phyloP scores from a whole-genome alignment of 177 flowering plant genomes.

The Tripterygium wilfordii region DNA sequence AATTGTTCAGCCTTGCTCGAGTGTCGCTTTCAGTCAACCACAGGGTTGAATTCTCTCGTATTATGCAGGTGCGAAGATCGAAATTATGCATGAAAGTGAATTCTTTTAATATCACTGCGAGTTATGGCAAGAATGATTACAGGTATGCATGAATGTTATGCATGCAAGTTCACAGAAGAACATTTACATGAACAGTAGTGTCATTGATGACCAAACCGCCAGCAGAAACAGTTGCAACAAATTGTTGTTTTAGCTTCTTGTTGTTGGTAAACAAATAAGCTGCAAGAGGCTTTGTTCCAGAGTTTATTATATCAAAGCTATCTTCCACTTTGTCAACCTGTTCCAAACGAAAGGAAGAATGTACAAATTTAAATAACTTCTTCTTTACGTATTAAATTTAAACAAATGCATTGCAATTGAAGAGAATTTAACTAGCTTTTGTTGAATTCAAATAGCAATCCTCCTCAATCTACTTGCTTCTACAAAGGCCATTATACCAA shows the following conservation, averaged over 20 bases:
- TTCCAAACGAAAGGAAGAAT: conserved; percentile 5
- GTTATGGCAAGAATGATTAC: conserved; percentile 8
- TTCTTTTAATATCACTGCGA: not conserved
- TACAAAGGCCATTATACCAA: too few relatives aligned
- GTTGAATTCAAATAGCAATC: too few relatives aligned
- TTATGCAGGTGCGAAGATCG: not conserved
- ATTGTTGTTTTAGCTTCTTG: conserved; percentile 61
- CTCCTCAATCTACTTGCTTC: too few relatives aligned
- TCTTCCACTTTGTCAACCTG: conserved; percentile 82
- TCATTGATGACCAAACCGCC: conserved; percentile 87
- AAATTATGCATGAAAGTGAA: not conserved
- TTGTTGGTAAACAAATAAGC: conserved; percentile 79
- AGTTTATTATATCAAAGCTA: conserved; percentile 50
- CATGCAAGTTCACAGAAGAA: too few relatives aligned
- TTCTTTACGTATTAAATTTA: not conserved
- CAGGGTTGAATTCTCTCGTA: not conserved
- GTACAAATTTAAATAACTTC: not conserved
- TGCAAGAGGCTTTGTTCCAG: conserved; percentile 80
- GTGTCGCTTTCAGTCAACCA: not conserved
- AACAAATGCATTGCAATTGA: not conserved
- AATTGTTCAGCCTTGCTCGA: not conserved
- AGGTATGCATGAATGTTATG: too few relatives aligned
- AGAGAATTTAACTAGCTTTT: not conserved
- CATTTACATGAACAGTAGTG: conserved; percentile 58
- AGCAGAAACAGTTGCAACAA: conserved; percentile 53